Conservation (phyloP, 2,329 filamentous ascomycete genomes). For the Xylariaceae sp. region DNA sequence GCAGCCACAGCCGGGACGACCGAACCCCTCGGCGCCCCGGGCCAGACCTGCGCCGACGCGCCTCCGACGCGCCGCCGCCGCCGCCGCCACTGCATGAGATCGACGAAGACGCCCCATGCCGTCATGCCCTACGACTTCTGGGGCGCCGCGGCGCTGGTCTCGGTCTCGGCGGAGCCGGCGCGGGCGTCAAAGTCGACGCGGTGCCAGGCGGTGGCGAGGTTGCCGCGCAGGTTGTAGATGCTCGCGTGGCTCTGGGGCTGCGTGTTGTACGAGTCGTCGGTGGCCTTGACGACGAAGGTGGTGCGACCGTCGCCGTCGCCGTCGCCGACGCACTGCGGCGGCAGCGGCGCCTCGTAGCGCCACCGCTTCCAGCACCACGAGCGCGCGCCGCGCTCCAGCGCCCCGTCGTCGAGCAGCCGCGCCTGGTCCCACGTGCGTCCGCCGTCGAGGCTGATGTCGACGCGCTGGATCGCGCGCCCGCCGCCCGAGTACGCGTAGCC, state of each 20-base stretch:
- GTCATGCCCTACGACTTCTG: too few species aligned
- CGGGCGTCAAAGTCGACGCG: conserved; percentile 39
- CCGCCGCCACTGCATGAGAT: too few species aligned
- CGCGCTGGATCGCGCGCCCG: conserved; percentile 57
- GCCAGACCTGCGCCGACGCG: too few species aligned
- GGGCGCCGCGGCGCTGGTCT: too few species aligned
- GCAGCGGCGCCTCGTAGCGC: conserved; percentile 46
- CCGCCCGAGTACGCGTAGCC: conserved; percentile 65
- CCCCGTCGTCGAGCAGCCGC: conserved; percentile 42
- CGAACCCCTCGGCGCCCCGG: too few species aligned
- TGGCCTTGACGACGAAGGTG: conserved; percentile 56
- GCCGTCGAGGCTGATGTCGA: conserved; percentile 58
- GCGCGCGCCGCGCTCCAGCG: conserved; percentile 32
- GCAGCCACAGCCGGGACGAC: too few species aligned
- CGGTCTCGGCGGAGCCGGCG: too few species aligned
- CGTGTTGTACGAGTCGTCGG: conserved; percentile 58
- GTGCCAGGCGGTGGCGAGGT: conserved; percentile 62
- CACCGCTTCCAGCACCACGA: conserved; percentile 60
- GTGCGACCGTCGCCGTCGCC: conserved; percentile 31
- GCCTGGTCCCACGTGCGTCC: conserved; percentile 60
- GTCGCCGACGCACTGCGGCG: conserved; percentile 18
- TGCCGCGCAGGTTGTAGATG: conserved; percentile 58
- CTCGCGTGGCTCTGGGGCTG: conserved; percentile 54
- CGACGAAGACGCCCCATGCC: too few species aligned
- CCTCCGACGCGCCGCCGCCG: too few species aligned